Evolutionary conservation across 2,329 filamentous ascomycete species (phyloP).

Genomic region (Cladorrhinum sp.): DNA sequence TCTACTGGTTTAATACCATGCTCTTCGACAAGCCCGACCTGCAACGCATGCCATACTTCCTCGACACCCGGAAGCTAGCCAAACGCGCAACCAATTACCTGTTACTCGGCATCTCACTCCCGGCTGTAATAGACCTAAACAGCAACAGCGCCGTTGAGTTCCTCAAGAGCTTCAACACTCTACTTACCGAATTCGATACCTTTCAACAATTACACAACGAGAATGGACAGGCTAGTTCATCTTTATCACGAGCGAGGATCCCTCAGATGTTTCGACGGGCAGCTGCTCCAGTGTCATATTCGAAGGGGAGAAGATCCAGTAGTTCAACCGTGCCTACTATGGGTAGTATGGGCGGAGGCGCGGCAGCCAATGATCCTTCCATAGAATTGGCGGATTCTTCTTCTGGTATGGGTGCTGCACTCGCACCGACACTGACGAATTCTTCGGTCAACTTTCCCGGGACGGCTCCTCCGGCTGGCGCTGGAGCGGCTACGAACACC

Average conservation of each 20-base stretch:
- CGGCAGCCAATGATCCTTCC: constrained; percentile 14
- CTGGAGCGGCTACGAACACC: background rate
- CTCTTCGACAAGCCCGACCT: constrained; percentile 84
- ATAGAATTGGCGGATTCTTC: constrained; percentile 11
- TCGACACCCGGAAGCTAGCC: constrained; percentile 73
- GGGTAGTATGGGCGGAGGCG: constrained; percentile 20
- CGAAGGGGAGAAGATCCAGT: constrained; percentile 48
- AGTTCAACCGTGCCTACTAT: constrained; percentile 27
- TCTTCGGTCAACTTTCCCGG: background rate
- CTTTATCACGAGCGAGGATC: constrained; percentile 73
- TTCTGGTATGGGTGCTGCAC: background rate
- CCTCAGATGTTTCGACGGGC: constrained; percentile 79
- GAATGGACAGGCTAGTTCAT: constrained; percentile 66
- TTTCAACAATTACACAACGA: constrained; percentile 86
- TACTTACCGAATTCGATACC: constrained; percentile 87
- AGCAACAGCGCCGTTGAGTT: constrained; percentile 78
- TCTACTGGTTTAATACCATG: constrained; percentile 98
- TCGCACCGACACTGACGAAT: constrained; percentile 1
- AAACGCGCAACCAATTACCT: constrained; percentile 92
- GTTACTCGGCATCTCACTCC: constrained; percentile 86
- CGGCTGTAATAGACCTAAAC: constrained; percentile 84
- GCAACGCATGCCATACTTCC: constrained; percentile 75
- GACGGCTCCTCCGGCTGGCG: constrained; percentile 23
- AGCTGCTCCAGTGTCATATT: constrained; percentile 51
- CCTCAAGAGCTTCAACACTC: constrained; percentile 77